Base-by-base conservation (phyloP, 108 stramenopile species). In the Hondaea fermentalgiana region DNA sequence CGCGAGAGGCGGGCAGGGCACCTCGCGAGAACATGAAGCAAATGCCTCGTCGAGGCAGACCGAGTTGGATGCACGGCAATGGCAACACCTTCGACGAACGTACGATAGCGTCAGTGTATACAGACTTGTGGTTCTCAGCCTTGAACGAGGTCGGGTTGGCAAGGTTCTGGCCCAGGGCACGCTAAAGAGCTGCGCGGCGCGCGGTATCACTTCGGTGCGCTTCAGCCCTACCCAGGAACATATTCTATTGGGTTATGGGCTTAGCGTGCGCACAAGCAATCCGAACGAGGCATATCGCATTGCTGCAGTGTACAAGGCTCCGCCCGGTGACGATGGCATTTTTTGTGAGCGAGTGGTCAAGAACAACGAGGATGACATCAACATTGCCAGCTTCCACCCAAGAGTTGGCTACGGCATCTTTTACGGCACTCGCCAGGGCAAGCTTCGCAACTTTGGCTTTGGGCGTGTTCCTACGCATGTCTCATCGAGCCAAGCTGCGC, bases 381-480 rank as follows among this genome's bases (percentile, higher is more conserved):
- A 98, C 69, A 98, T 98, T 91, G 97, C 97, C 29, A 92, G 96
- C 72, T 98, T 98, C 90, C 98, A 98, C 92, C 98, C 98, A 6
- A 93, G 95, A 83, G 95, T 96, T 60, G 98, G 97, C 12, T 91
- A 95, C 90, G 98, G 98, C n/a, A 96, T 97, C 90, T 96, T 97
- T 42, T 98, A 98, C 91, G 98, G 98, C 12, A 98, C 98, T 42
- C 97, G 97, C 89, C 97, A 97, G 90, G 98, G 98, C 44, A 83
- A 53, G n/a, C 49, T 83, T 14, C 76, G 76, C 10, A 47, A 83
- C 12, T 83, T 25, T 23, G 76, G 76, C 6, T 83, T 53, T 53
- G 76, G 76, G 1, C 76, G 76, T 45, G 42, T 42, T 6, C 64
- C 55, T 2, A 14, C 55, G 55, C 14, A 8, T 16, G 55, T 16